Conservation (phyloP, 2,329 filamentous ascomycete species). For the Neobulgaria alba region DNA sequence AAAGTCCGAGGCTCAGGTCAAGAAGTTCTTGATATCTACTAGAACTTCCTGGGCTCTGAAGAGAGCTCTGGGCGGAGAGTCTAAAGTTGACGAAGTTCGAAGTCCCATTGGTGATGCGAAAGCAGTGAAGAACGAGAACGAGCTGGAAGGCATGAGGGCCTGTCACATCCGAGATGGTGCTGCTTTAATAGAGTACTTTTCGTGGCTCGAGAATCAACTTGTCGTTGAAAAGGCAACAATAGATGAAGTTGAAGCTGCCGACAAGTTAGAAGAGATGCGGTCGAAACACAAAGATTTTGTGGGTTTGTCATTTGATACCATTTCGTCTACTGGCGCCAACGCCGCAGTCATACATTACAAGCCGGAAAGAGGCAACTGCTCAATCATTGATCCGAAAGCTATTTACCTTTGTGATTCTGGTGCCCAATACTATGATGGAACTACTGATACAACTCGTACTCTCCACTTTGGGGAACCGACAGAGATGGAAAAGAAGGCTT, state of each 20-base stretch:
- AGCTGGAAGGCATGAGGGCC: slow-evolving; percentile 84
- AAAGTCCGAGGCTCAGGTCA: slow-evolving; percentile 24
- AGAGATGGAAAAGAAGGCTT: slow-evolving; percentile 75
- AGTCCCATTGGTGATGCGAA: slow-evolving; percentile 88
- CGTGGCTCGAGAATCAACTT: slow-evolving; percentile 90
- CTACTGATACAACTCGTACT: slow-evolving; percentile 90
- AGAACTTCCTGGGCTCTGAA: slow-evolving; percentile 91
- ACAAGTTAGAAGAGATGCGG: slow-evolving; percentile 76
- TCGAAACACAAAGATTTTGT: slow-evolving; percentile 65
- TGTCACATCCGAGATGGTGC: slow-evolving; percentile 93
- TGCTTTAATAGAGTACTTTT: slow-evolving; percentile 85
- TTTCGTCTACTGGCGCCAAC: slow-evolving; percentile 77
- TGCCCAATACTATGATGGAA: slow-evolving; percentile 92
- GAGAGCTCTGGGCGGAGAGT: slow-evolving; percentile 75
- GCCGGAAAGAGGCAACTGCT: slow-evolving; percentile 73
- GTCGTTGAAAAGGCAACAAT: slow-evolving; percentile 61
- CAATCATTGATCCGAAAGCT: slow-evolving; percentile 71
- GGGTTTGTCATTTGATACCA: slow-evolving; percentile 89
- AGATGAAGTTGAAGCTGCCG: slow-evolving; percentile 85
- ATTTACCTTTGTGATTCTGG: slow-evolving; percentile 97
- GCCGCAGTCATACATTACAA: slow-evolving; percentile 95
- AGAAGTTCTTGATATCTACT: slow-evolving; percentile 78
- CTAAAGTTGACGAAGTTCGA: slow-evolving; percentile 74
- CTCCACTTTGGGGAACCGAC: slow-evolving; percentile 84
- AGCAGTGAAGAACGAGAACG: slow-evolving; percentile 84